Evolutionary conservation across 441 rosid genomes (phyloP), one percentile per base, ranked within the genome.

Genomic region (Populus tomentosa): DNA sequence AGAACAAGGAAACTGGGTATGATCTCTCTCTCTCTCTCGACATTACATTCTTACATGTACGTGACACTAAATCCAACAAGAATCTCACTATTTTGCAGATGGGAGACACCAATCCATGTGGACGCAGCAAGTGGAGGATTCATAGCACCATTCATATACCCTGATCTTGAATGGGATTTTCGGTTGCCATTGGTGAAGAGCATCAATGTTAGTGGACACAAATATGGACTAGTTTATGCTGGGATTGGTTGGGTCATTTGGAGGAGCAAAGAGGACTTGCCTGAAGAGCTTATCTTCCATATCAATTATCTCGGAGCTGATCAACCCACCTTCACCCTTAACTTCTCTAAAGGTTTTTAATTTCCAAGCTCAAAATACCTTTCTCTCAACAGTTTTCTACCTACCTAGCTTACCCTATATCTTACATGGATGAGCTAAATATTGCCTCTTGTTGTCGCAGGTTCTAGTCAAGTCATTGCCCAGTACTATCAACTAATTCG

Each of bases 51-150:
- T 11, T 40, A 13, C 1, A 0, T 40, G 40, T 2, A 69, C 21
- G 1, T 36, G 7, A 9, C 28, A 18, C 13, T 18, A 1, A 36
- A 8, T 35, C 8, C 40, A 9, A 10, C 20, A 20, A 23, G 40
- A 9, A 0, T 6, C 9, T 21, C 14, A 20, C 2, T 59, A 2
- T 35, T 38, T 26, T 62, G 78, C 83, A 93, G 98, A 64, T 90
- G 97, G 97, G 89, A 94, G 42, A 94, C 98, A 46, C 92, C 98
- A 5, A 92, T 94, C 72, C 97, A 94, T 69, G 98, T 94, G 28
- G 98, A 94, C 64, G 98, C 98, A 0, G 98, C 98, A 3, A 94
- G 97, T 75, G 97, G 98, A 28, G 98, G 98, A 30, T 94, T 94
- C 67, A 92, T 94, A 10, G 97, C 95, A 21, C 98, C 98, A 10